Base-by-base conservation (phyloP, 441 rosid genomes). In the Adansonia gregorii region DNA sequence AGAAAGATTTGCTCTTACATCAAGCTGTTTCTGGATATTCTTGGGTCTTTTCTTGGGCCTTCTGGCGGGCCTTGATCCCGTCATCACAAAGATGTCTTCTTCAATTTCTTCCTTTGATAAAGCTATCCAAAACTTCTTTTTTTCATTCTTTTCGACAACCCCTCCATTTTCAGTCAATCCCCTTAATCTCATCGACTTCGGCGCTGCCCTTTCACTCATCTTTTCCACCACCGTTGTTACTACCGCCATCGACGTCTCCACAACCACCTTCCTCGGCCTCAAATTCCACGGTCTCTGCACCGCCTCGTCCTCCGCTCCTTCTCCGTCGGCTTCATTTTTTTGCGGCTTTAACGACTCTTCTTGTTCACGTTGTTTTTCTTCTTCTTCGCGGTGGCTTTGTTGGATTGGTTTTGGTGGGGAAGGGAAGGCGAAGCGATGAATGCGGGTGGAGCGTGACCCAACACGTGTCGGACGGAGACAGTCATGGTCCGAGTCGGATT, bases 81-180 rank as follows among this genome's bases (percentile, higher is more conserved):
- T 91, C 92, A 93, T 83, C 75, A 87, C 73, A 76, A 90, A 95
- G 69, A 95, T 64, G 78, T 95, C 98, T 78, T 95, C 98, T 76
- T 95, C 98, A 72, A 95, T 91, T 85, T 95, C 96, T 2, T 95
- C 98, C 78, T 87, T 79, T 1, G 96, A 89, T 22, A 93, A 82
- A 65, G 98, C 82, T 0, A 95, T 76, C 96, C 97, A 89, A 22
- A 95, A 86, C 86, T 86, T 89, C 78, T 54, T 89, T 84, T 89
- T 91, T 84, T 87, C 93, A 82, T 80, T 86, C 89, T 59, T 87
- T 80, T 88, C 94, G n/a, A 64, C 81, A 17, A 72, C 78, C 86
- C 41, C 84, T 80, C 81, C 84, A 83, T 73, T 76, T 22, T 84
- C 91, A 73, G 86, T 90, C 80, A 84, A 74, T 60, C 89, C 92